These are phyloP conservation scores for Davidsoniella virescens DNA, from an alignment of 2,329 filamentous ascomycete genomes.

Conservation along the genomic window DNA sequence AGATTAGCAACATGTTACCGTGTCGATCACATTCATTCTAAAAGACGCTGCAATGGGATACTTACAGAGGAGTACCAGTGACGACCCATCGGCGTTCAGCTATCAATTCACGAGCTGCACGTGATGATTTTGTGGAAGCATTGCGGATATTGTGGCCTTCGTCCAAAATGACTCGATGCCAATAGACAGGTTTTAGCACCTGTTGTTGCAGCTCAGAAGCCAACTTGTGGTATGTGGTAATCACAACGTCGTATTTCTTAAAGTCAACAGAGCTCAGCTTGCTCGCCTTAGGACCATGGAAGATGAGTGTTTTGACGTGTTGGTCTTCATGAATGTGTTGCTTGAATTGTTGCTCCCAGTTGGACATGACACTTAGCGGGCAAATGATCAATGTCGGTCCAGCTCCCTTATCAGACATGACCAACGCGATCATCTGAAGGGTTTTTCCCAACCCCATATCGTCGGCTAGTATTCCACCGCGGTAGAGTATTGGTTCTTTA, in stretches of 20 bases:
- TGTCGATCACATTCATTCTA: background rate
- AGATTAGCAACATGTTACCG: constrained; percentile 16
- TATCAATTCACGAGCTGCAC: constrained; percentile 49
- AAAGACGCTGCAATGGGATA: constrained; percentile 1
- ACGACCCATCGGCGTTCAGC: constrained; percentile 65
- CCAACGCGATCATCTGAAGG: constrained; percentile 66
- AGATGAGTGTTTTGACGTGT: constrained; percentile 51
- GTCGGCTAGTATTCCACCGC: constrained; percentile 73
- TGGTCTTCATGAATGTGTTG: constrained; percentile 51
- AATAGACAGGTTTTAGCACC: constrained; percentile 35
- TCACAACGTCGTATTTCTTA: constrained; percentile 53
- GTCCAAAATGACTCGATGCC: constrained; percentile 67
- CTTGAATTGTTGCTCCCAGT: constrained; percentile 69
- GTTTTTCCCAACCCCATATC: constrained; percentile 92
- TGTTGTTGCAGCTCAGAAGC: constrained; percentile 35
- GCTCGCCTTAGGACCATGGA: constrained; percentile 43
- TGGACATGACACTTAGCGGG: constrained; percentile 76
- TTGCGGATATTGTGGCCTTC: constrained; percentile 77
- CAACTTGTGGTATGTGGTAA: constrained; percentile 72
- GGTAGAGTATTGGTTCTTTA: constrained; percentile 45
- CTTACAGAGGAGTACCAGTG: constrained; percentile 62
- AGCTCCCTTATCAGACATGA: constrained; percentile 38
- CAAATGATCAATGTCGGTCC: constrained; percentile 64
- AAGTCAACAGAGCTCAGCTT: constrained; percentile 41
- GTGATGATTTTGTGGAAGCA: constrained; percentile 51